These are phyloP conservation scores for Blepharisma undulans DNA, from an alignment of 169 alveolate species.

Conservation along the genomic window DNA sequence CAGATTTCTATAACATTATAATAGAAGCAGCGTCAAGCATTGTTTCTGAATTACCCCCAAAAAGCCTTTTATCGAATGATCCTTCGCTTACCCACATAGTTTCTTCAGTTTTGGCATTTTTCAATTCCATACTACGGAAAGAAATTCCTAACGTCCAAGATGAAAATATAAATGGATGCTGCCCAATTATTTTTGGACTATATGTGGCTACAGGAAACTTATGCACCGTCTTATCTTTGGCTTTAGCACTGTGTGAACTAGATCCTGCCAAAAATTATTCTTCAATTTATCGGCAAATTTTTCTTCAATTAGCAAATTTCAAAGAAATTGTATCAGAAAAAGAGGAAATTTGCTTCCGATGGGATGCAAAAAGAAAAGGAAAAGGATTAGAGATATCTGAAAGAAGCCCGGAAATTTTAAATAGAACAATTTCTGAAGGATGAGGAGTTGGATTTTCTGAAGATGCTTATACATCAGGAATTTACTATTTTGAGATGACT, in stretches of 20 bases:
- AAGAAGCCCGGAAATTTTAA: neutral
- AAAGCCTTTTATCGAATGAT: neutral
- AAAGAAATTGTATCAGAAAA: neutral
- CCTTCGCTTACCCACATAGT: neutral
- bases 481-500: conserved; percentile 4
- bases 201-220: conserved; percentile 7
- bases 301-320: neutral
- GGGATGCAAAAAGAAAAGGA: neutral
- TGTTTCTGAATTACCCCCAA: neutral
- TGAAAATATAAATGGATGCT: neutral
- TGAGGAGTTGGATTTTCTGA: conserved; percentile 20
- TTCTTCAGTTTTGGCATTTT: neutral
- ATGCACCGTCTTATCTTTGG: neutral
- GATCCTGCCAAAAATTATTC: neutral
- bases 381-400: neutral
- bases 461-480: neutral
- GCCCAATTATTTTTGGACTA: neutral
- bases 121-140: neutral
- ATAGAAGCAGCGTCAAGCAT: neutral
- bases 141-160: conserved; percentile 19
- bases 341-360: neutral
- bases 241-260: neutral
- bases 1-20: neutral
- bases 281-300: neutral
- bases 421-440: neutral